phyloP scores from a whole-genome alignment of 805 yeast species.

The Kazachstania africana region DNA sequence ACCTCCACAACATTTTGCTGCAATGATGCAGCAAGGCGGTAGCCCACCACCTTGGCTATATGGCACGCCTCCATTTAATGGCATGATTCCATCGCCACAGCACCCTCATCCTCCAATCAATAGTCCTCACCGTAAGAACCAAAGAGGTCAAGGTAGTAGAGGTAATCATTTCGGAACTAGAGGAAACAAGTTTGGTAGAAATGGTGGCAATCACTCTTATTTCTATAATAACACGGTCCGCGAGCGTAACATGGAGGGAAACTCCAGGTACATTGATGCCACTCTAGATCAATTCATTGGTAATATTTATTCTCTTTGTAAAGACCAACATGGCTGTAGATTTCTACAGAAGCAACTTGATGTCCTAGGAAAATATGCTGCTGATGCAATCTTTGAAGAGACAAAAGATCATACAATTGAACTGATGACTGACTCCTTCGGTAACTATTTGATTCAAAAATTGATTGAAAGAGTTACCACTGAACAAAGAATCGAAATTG shows the following conservation, averaged over 20 bases:
- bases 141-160: constrained; percentile 5
- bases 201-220: constrained; percentile 1
- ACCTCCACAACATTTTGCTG: constrained; percentile 5
- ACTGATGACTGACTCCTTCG: constrained; percentile 91
- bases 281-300: constrained; percentile 57
- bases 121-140: constrained; percentile 4
- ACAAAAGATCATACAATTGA: constrained; percentile 68
- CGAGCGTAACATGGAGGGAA: constrained; percentile 43
- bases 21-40: constrained; percentile 13
- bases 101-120: constrained; percentile 12
- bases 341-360: constrained; percentile 83
- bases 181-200: constrained; percentile 8
- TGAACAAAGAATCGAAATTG: constrained; percentile 58
- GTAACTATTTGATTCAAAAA: constrained; percentile 91
- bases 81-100: constrained; percentile 20
- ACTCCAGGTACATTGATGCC: constrained; percentile 57
- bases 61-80: constrained; percentile 20
- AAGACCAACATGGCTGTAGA: constrained; percentile 94
- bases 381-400: constrained; percentile 70
- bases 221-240: constrained; percentile 4
- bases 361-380: constrained; percentile 44
- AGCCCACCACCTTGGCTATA: constrained; percentile 27
- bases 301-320: constrained; percentile 69
- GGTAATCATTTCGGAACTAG: constrained; percentile 13
- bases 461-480: constrained; percentile 63